Evolutionary conservation across 2,329 filamentous ascomycete species (phyloP), one percentile per base, ranked within the genome.

Genomic region (Chaetomium sp.): DNA sequence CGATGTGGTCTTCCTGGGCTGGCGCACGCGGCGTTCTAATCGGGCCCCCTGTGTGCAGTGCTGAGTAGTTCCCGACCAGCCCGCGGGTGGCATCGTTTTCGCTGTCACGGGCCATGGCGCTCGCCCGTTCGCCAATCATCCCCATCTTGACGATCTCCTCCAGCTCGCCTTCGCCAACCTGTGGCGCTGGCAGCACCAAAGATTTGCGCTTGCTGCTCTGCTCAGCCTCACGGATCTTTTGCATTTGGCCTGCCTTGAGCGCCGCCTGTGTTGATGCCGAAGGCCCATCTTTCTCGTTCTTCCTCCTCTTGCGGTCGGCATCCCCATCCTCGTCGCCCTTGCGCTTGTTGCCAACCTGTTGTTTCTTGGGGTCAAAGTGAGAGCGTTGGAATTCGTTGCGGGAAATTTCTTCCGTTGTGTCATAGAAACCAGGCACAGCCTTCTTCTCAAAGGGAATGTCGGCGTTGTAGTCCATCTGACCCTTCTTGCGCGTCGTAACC

Each of bases 61-160:
- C 85, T 12, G 87, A 84, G 70, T 99, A 99, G 64, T 91, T 89
- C 62, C 89, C 90, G 56, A 97, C 81, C 46, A 99, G 77, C 4
- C 91, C 91, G 62, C 88, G 84, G 0, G 91, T 95, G 52, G 89
- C 84, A 67, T 90, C 84, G 61, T 91, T 95, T 57, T 96, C 90
- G 68, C 88, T 88, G 52, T 85, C 84, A 45, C 82, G 82, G 4
- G 89, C 89, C 69, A 88, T 77, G 60, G 79, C 76, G 65, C 85
- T 91, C 44, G 94, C 94, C 51, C 87, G 85, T 67, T 96, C 91
- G 40, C 92, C 94, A 58, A 91, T 83, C 81, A 95, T 88, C 45
- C 94, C 92, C 91, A 97, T 95, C 76, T 99, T 99, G 61, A 99
- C 90, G 66, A 99, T 97, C 63, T 96, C 91, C 68, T 99, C 94